Base-by-base conservation (phyloP, 2,329 filamentous ascomycete species). In the Sarocladiaceae sp. region DNA sequence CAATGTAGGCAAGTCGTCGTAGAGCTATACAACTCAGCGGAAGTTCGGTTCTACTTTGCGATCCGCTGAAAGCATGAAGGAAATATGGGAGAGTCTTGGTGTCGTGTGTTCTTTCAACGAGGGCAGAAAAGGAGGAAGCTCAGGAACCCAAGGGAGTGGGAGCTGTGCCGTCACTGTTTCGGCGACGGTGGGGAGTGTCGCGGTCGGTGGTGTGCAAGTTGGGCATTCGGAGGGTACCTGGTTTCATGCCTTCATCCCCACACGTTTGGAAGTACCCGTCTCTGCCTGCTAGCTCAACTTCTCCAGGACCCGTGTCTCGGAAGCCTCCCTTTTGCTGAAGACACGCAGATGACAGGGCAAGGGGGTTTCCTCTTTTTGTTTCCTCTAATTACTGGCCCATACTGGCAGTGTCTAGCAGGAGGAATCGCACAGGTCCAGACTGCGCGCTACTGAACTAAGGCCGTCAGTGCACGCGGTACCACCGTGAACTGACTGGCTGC, bases 161-260 rank as follows among this genome's bases (percentile, higher is more conserved):
- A 44, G 40, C n/a, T 22, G 20, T 44, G 40, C 40, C 40, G 40
- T 44, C 40, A 44, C 40, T 26, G 40, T 44, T 44, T 44, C 40
- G 40, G 40, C 22, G 40, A 6, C 20, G 40, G 40, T 44, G 40
- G 40, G 23, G 40, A 44, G 40, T 44, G 40, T 44, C 40, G 40
- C 40, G 40, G 23, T 44, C 17, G 37, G 4, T 40, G 35, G 35
- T 37, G 37, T 17, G 37, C 37, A 40, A 5, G 7, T 7, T 20
- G 33, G 33, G 12, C 15, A 12, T 36, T 36, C n/a, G n/a, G 15
- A 36, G 33, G 33, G 33, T 36, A 36, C 33, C 33, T n/a, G 18
- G 33, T 8, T 12, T n/a, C 33, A 17, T 10, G 8, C 33, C 33
- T 17, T 36, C 5, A 22, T 23, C 7, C 6, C 4, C 37, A 40